Evolutionary conservation across 495 filamentous ascomycete species (phyloP), one percentile per base, ranked within the genome.

Genomic region (Aspergillus nidulans): DNA sequence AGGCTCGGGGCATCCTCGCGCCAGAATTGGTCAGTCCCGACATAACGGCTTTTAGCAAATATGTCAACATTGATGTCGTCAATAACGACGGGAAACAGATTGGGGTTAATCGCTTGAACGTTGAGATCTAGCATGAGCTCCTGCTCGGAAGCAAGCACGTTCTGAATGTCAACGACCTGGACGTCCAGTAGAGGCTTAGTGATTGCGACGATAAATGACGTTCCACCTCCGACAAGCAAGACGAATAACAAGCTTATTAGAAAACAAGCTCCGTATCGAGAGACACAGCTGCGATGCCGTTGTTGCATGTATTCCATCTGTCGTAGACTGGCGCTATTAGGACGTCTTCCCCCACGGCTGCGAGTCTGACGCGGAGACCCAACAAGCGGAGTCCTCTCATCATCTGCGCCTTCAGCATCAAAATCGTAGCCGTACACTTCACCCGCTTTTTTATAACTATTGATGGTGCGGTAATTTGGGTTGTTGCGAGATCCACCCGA

Each of bases 71-170:
- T 88, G 61, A 92, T 86, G 24, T 88, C 81, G 58, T 87, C 84
- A 47, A 98, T 82, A 8, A 86, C 85, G 23, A 98, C 84, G 15
- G 87, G 83, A 40, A 97, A 86, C 18, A 95, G 78, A 58, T 98
- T 98, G 0, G 92, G 94, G 64, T 98, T 98, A 55, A 89, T 76
- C 1, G 92, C 94, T 55, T 78, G 78, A 34, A 98, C 88, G n/a
- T 87, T 83, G 8, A 97, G 74, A 63, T 98, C 92, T 57, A 98
- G 77, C 86, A 98, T 97, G 18, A 98, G 78, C 63, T 97, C 95
- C 68, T 96, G 89, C 65, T 96, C 87, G 57, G 90, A 95, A 6
- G 91, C 91, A 26, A 97, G 80, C 16, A 98, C 90, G 60, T 96
- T 92, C 58, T 85, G 82, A 56, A 98, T 88, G 36, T 85, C 84